These are phyloP conservation scores for Apiotrichum gracile DNA, from an alignment of 1,284 basidiomycete genomes.

Conservation along the genomic window DNA sequence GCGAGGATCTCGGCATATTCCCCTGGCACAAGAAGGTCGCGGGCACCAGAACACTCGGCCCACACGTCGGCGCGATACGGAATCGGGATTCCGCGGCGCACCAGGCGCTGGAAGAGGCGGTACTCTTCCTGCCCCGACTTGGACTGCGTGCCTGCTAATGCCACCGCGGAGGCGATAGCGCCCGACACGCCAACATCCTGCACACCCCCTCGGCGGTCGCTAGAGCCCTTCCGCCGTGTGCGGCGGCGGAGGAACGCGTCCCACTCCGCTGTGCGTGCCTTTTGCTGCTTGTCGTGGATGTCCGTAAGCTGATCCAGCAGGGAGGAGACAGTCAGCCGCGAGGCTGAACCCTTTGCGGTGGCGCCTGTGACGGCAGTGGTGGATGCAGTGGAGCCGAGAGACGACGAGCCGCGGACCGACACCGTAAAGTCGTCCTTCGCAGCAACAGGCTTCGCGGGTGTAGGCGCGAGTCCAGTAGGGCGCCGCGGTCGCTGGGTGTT, in stretches of 20 bases:
- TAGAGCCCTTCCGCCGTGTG: constrained; percentile 16
- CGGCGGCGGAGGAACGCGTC: constrained; percentile 66
- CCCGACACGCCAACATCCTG: constrained; percentile 17
- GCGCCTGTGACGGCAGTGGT: constrained; percentile 4
- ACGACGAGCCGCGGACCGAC: constrained; percentile 30
- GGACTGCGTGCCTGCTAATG: constrained; percentile 52
- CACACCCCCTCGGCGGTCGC: neutral
- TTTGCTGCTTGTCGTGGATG: constrained; percentile 79
- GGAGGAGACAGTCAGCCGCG: constrained; percentile 64
- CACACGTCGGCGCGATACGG: constrained; percentile 73
- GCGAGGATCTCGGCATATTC: constrained; percentile 77
- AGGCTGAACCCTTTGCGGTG: constrained; percentile 15
- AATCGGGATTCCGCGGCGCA: constrained; percentile 80
- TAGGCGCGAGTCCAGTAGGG: constrained; percentile 35
- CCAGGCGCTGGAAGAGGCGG: constrained; percentile 69
- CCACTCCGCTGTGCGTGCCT: constrained; percentile 72
- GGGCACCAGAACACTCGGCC: constrained; percentile 78
- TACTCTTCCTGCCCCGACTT: constrained; percentile 66
- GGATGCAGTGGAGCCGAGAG: neutral
- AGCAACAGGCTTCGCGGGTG: constrained; percentile 43
- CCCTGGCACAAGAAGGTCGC: constrained; percentile 88
- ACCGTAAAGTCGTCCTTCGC: constrained; percentile 42
- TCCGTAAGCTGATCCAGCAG: constrained; percentile 75
- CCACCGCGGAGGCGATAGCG: constrained; percentile 10
- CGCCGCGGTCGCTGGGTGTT: constrained; percentile 3